Conservation (phyloP, 2,329 filamentous ascomycete genomes). For the Aspergillus tubingensis region DNA sequence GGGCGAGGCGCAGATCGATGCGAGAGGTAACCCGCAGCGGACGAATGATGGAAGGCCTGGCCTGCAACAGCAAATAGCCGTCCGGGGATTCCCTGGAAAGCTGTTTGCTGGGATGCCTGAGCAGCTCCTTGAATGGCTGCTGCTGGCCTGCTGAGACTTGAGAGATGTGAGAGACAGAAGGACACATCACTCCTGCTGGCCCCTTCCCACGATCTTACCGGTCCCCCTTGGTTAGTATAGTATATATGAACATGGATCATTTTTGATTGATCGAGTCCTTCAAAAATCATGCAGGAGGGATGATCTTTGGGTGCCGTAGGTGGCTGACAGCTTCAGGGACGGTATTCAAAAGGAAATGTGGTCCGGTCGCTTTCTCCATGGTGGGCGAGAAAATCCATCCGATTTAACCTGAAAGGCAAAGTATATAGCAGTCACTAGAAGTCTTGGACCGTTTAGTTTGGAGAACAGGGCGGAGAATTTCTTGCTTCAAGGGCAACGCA, state of each 20-base stretch:
- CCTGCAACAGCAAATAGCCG: slow-evolving; percentile 9
- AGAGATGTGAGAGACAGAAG: neutral
- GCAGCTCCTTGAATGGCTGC: slow-evolving; percentile 3
- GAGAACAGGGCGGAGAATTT: neutral
- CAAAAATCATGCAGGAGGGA: neutral
- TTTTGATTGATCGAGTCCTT: slow-evolving; percentile 1
- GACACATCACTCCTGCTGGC: slow-evolving; percentile 3
- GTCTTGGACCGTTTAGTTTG: neutral
- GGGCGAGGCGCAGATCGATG: slow-evolving; percentile 12
- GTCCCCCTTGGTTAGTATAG: neutral
- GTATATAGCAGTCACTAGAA: neutral
- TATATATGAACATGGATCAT: neutral
- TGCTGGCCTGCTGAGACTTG: neutral
- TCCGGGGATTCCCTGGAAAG: slow-evolving; percentile 4
- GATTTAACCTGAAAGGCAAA: too few relatives aligned
- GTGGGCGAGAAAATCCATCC: too few relatives aligned
- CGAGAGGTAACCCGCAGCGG: slow-evolving; percentile 1
- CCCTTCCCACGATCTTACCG: neutral
- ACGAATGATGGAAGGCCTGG: neutral
- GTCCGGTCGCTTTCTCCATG: neutral
- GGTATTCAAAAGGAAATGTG: neutral
- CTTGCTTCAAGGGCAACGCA: neutral
- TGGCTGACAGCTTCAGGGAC: slow-evolving; percentile 2
- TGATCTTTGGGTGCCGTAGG: neutral
- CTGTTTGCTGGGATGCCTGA: slow-evolving; percentile 3